Percentiles rank a stretch among this genome's conserved stretches.
phyloP scores from a whole-genome alignment of 2,329 filamentous ascomycete genomes.

The Botrytis porri region DNA sequence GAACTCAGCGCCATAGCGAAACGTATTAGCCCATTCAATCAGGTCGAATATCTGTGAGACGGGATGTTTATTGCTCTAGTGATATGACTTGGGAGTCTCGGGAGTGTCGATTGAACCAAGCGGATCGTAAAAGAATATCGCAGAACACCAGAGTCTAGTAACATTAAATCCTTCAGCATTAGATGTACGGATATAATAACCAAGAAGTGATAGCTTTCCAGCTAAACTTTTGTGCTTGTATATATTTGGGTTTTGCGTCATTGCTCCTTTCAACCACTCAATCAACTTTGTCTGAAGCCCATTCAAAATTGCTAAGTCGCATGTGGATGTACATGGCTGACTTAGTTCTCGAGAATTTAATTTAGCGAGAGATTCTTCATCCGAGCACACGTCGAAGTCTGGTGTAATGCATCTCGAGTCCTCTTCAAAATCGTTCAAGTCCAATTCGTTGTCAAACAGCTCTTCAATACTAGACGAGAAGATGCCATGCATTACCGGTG shows the following conservation, averaged over 20 bases:
- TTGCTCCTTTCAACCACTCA: neutral
- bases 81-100: neutral
- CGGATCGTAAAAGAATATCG: neutral
- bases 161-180: neutral
- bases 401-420: neutral
- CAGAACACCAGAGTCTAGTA: neutral
- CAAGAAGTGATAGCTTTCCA: neutral
- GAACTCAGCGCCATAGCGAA: neutral
- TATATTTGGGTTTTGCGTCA: neutral
- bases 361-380: neutral
- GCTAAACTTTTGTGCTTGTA: neutral
- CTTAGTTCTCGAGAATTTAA: neutral
- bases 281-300: neutral
- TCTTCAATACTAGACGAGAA: neutral
- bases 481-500: neutral
- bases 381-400: neutral
- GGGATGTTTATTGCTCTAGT: neutral
- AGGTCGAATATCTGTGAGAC: neutral
- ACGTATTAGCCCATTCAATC: neutral
- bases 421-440: neutral
- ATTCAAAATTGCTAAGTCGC: neutral
- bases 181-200: neutral
- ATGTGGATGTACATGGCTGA: neutral
- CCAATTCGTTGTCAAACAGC: neutral
- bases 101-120: neutral